Evolutionary conservation across 2,329 filamentous ascomycete species (phyloP), one percentile per base, ranked within the genome.

Genomic region (Fusarium buxicola): DNA sequence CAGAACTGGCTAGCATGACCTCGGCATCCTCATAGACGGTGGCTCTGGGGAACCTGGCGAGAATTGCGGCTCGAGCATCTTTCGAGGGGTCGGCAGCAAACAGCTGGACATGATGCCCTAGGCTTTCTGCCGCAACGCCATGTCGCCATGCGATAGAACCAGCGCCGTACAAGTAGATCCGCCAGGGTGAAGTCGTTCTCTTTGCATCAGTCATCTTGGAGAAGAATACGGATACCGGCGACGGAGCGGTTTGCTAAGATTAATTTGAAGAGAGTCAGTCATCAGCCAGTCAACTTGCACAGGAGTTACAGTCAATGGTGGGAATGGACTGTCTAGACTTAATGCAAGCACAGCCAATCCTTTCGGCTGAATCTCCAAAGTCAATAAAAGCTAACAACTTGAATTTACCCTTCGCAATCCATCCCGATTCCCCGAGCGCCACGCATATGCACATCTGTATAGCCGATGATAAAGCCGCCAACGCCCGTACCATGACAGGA

Each of bases 131-230:
- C 4, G 56, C 45, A 18, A 51, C 46, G 27, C 56, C 56, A 47
- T 59, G 56, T 27, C 56, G 41, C 56, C 56, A 59, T 38, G 56
- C 56, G 8, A 59, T 59, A 8, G 56, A 59, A 3, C 56, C 56
- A 34, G 56, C 52, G 10, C 56, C 56, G 15, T 59, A 59, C 32
- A 59, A 21, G 15, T 59, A 59, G 16, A 59, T 32, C 2, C 56
- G 27, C 56, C 56, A 59, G 12, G 40, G 31, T 6, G 46, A 7
- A 16, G 8, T 40, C 7, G 32, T 21, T 47, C 13, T 16, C 11
- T 32, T 45, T 4, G 6, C 6, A 12, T 50, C 44, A 28, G 40
- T 7, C 56, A 59, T 59, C 10, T 40, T 50, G 27, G 8, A 38
- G 30, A 36, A 36, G 4, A 28, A 30, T 41, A 13, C 38, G 16